Base-by-base conservation (phyloP, 805 yeast species). In the Kluyveromyces aestuarii region DNA sequence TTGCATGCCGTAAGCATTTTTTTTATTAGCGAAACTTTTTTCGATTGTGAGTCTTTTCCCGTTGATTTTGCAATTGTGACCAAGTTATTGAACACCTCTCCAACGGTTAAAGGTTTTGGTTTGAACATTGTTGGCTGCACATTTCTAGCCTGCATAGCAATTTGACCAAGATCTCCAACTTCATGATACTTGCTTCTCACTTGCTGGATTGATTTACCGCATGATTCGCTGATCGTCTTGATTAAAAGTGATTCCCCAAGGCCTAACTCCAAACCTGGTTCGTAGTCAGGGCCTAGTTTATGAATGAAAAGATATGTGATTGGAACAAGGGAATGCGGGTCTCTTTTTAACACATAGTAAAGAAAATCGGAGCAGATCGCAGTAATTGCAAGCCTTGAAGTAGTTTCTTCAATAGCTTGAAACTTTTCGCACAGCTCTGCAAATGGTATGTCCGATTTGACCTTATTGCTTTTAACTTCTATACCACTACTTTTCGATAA, bases 61-160 rank as follows among this genome's bases (percentile, higher is more conserved):
- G 85, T 75, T 1, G 82, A 63, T 45, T 73, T 74, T 0, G 99
- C 96, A 51, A 93, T 93, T 46, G 76, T 78, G 45, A 82, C 80
- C 52, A 93, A 73, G 53, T 79, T 81, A 9, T 75, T 71, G 64
- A 90, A 93, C 2, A 93, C 98, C 19, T 71, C 70, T 40, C 77
- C 75, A 1, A 87, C 80, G 13, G 84, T 83, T 55, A 93, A 70
- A 1, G 95, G 82, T 55, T 82, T 79, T 0, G 97, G 96, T 58
- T 87, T 87, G 68, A 91, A 88, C 96, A 93, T 90, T 0, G 96
- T 80, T 2, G 95, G 84, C 63, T 93, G 99, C 18, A 80, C 86
- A 13, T 83, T 75, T 56, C 96, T 75, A 0, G 96, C 87, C 48
- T 79, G 77, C 55, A 81, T 80, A 0, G 99, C 98, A 49, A 93